These are phyloP conservation scores for Oryza meridionalis DNA, from an alignment of 176 grass and related monocot genomes.

Conservation along the genomic window DNA sequence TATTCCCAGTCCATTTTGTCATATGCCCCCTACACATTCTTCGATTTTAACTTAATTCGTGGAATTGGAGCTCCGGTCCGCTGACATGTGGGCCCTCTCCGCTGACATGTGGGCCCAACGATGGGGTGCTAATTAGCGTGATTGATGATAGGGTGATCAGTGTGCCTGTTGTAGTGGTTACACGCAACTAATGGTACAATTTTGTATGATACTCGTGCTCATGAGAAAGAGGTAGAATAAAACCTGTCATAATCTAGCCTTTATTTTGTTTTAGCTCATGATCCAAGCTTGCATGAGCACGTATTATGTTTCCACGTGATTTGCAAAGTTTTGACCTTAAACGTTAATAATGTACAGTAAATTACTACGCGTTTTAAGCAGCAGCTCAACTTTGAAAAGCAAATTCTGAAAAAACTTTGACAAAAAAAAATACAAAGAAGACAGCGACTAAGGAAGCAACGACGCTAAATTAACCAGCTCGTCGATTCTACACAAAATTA, in stretches of 20 bases:
- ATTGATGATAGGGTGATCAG: neutral
- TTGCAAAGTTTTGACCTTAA: neutral
- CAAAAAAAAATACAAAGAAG: neutral
- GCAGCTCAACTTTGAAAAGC: neutral
- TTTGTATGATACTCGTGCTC: neutral
- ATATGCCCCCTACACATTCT: neutral
- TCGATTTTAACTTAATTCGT: neutral
- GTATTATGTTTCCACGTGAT: neutral
- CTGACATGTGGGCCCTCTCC: neutral
- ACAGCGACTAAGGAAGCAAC: neutral
- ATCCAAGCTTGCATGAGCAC: neutral
- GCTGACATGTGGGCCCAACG: neutral
- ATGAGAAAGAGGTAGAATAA: neutral
- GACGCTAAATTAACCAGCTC: neutral
- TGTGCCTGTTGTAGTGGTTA: neutral
- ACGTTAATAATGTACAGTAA: neutral
- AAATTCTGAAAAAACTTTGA: no score
- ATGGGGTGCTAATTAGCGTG: neutral
- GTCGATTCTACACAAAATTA: neutral
- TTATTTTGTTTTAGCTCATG: neutral
- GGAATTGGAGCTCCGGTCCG: neutral
- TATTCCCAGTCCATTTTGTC: neutral
- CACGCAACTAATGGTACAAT: neutral
- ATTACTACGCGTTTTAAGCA: neutral
- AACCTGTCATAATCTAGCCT: neutral